phyloP scores from a whole-genome alignment of 768 basidiomycete genomes.

The Tylopilus sp. region DNA sequence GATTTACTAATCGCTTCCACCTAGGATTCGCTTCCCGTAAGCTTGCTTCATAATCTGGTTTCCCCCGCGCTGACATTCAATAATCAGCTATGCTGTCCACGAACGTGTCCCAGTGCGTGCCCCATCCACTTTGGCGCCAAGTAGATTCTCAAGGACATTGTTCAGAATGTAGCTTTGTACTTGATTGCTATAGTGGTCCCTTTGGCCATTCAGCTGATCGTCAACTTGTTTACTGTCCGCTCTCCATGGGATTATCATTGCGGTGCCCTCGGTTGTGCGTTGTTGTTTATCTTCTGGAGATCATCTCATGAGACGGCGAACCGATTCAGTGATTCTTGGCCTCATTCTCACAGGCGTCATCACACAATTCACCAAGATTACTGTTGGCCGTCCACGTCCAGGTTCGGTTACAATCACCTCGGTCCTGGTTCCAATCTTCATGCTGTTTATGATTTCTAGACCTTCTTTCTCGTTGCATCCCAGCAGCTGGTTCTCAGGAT shows the following conservation, averaged over 20 bases:
- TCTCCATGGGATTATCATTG: constrained; percentile 90
- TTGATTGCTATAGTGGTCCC: constrained; percentile 63
- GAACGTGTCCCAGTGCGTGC: constrained; percentile 73
- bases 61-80: constrained; percentile 5
- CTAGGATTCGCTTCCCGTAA: constrained; percentile 25
- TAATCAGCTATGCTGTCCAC: constrained; percentile 57
- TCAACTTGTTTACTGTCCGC: constrained; percentile 72
- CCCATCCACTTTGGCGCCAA: neutral
- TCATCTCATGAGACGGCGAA: neutral
- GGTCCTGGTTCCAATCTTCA: neutral
- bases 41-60: neutral
- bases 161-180: constrained; percentile 46
- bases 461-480: constrained; percentile 53
- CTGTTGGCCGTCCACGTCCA: constrained; percentile 87
- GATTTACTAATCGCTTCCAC: constrained; percentile 15
- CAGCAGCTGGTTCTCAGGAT: constrained; percentile 59
- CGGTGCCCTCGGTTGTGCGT: constrained; percentile 45
- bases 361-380: constrained; percentile 83
- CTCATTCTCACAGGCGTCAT: constrained; percentile 73
- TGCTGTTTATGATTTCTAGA: constrained; percentile 12
- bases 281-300: constrained; percentile 23
- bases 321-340: constrained; percentile 59
- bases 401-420: constrained; percentile 38
- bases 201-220: constrained; percentile 58
- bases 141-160: neutral